phyloP scores from a whole-genome alignment of 148 eudicot genomes.

The Cornus florida region DNA sequence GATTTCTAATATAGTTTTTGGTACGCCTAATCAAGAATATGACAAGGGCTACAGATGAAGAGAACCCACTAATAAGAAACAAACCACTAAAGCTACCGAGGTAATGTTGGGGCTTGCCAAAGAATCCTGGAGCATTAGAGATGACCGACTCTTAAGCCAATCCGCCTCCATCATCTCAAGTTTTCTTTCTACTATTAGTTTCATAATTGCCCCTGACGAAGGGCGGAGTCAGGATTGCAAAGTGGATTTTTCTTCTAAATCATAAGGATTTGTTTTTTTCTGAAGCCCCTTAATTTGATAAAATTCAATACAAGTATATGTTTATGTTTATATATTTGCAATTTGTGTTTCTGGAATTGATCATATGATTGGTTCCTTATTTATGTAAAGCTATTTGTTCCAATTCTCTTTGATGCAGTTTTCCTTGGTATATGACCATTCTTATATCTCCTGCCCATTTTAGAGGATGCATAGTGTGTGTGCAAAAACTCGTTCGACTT shows the following conservation, averaged over 20 bases:
- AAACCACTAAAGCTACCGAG: constrained; percentile 10
- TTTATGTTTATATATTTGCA: too few species aligned
- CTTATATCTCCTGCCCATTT: neutral
- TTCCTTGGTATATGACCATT: neutral
- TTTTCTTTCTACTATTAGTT: constrained; percentile 20
- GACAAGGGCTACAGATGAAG: neutral
- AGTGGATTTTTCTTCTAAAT: too few species aligned
- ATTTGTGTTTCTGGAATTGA: too few species aligned
- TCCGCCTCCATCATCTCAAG: constrained; percentile 13
- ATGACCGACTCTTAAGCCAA: constrained; percentile 10
- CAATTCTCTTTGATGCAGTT: neutral
- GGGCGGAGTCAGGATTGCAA: too few species aligned
- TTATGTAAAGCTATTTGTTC: neutral
- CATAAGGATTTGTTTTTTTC: too few species aligned
- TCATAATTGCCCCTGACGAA: constrained; percentile 15
- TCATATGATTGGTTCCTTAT: too few species aligned
- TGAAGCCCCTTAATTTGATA: too few species aligned
- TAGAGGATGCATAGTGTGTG: constrained; percentile 69
- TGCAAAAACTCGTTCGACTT: too few species aligned
- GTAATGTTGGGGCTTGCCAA: neutral
- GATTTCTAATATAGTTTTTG: too few species aligned
- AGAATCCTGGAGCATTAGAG: constrained; percentile 4
- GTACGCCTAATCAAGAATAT: too few species aligned
- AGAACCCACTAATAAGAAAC: constrained; percentile 14
- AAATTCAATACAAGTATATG: too few species aligned